Conservation (phyloP, 108 stramenopile genomes). For the Cyclotella choctawhatcheeana region DNA sequence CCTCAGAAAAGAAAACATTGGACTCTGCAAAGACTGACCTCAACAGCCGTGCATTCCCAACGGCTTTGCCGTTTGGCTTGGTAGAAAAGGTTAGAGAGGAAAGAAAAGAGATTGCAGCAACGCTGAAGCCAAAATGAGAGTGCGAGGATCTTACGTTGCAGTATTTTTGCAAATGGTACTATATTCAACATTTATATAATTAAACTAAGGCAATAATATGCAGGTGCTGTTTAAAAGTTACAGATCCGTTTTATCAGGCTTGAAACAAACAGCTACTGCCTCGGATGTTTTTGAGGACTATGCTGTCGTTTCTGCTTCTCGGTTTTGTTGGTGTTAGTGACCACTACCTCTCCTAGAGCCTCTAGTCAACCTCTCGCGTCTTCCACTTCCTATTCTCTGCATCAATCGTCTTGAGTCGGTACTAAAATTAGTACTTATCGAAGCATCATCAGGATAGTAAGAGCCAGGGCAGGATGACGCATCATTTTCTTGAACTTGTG, state of each 20-base stretch:
- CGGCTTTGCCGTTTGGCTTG: slow-evolving; percentile 20
- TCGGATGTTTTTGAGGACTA: no score
- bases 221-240: no score
- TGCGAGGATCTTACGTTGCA: no score
- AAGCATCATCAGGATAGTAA: slow-evolving; percentile 6
- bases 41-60: slow-evolving; percentile 9
- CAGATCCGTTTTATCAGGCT: no score
- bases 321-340: no score
- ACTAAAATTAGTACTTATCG: not conserved
- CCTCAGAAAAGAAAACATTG: not conserved
- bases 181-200: no score
- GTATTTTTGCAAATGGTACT: no score
- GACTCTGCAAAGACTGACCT: not conserved
- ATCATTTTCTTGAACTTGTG: slow-evolving; percentile 9
- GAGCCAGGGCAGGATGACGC: slow-evolving; percentile 5
- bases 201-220: no score
- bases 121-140: slow-evolving; percentile 10
- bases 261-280: no score
- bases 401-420: not conserved
- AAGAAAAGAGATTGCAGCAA: slow-evolving; percentile 4
- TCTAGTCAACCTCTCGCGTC: not conserved
- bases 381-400: slow-evolving; percentile 5
- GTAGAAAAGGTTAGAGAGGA: slow-evolving; percentile 27
- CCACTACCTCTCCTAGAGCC: not conserved
- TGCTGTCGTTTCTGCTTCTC: no score